phyloP scores from a whole-genome alignment of 2,329 filamentous ascomycete genomes.

The Hortaea werneckii region DNA sequence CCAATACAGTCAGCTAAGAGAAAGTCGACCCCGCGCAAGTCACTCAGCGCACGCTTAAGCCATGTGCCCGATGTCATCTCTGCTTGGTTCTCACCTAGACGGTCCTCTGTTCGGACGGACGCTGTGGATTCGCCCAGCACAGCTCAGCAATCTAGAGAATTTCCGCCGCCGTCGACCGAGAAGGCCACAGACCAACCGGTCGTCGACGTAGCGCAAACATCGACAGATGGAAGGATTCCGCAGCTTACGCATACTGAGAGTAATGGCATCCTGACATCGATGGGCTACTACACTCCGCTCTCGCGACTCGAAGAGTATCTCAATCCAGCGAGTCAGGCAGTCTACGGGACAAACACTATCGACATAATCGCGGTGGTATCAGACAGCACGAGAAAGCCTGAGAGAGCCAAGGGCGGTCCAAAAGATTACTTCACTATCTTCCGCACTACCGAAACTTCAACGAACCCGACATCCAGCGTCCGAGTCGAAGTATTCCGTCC shows the following conservation, averaged over 20 bases:
- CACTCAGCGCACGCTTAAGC: constrained; percentile 19
- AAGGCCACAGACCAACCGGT: no score
- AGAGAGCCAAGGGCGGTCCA: constrained; percentile 32
- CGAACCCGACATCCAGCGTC: constrained; percentile 7
- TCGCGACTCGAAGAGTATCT: constrained; percentile 28
- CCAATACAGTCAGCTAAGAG: neutral
- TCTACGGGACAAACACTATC: constrained; percentile 20
- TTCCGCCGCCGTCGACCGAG: no score
- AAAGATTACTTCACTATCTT: constrained; percentile 35
- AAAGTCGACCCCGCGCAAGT: constrained; percentile 15
- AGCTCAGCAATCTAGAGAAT: neutral
- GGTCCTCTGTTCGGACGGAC: neutral
- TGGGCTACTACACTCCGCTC: constrained; percentile 38
- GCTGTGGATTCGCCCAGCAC: neutral
- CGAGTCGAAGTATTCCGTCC: constrained; percentile 36
- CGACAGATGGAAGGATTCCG: neutral
- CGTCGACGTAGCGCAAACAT: no score
- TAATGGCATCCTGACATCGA: constrained; percentile 28
- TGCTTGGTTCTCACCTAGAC: constrained; percentile 26
- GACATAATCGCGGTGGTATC: constrained; percentile 38
- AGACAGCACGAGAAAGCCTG: constrained; percentile 21
- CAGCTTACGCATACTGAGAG: neutral
- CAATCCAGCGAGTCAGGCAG: constrained; percentile 29
- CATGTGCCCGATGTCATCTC: constrained; percentile 26
- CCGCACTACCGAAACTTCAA: constrained; percentile 30